phyloP scores from a whole-genome alignment of 2,329 filamentous ascomycete genomes.

The Aspergillaceae sp. region DNA sequence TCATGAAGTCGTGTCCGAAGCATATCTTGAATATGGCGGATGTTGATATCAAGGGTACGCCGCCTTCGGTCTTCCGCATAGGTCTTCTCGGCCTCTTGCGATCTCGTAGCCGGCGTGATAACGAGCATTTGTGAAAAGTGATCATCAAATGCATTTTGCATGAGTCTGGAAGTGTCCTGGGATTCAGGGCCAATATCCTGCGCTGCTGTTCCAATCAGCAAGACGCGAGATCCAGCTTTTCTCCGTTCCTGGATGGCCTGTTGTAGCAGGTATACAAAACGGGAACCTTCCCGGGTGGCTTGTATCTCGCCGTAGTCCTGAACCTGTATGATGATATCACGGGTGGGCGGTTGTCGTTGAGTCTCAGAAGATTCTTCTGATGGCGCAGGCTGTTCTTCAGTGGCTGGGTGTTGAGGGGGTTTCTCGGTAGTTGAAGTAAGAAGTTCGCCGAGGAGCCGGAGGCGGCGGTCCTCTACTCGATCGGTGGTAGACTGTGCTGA shows the following conservation, averaged over 20 bases:
- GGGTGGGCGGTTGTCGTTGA: conserved; percentile 10
- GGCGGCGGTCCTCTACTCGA: conserved; percentile 23
- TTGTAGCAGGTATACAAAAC: conserved; percentile 62
- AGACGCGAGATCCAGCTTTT: conserved; percentile 60
- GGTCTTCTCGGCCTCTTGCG: conserved; percentile 28
- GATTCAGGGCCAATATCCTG: conserved; percentile 36
- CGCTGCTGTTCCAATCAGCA: conserved; percentile 70
- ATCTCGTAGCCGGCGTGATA: conserved; percentile 42
- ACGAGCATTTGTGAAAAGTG: conserved; percentile 46
- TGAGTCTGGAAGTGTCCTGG: conserved; percentile 36
- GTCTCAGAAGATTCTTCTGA: conserved; percentile 6
- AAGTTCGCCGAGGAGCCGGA: conserved; percentile 27
- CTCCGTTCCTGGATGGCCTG: conserved; percentile 64
- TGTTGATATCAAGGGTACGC: conserved; percentile 50
- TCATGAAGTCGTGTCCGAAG: conserved; percentile 36
- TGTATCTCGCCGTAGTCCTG: conserved; percentile 74
- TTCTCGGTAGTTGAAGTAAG: conserved; percentile 17
- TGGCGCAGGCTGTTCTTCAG: conserved; percentile 6
- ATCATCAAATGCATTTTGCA: conserved; percentile 40
- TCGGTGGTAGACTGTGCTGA: conserved; percentile 10
- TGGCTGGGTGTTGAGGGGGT: conserved; percentile 3
- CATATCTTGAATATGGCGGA: conserved; percentile 58
- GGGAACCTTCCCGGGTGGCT: conserved; percentile 58
- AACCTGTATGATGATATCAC: conserved; percentile 62
- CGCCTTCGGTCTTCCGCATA: conserved; percentile 43